A percentile compares a stretch with the other conserved stretches of the same genome.
Conservation (phyloP, 495 filamentous ascomycete species). For the Aspergillus conjunctus region DNA sequence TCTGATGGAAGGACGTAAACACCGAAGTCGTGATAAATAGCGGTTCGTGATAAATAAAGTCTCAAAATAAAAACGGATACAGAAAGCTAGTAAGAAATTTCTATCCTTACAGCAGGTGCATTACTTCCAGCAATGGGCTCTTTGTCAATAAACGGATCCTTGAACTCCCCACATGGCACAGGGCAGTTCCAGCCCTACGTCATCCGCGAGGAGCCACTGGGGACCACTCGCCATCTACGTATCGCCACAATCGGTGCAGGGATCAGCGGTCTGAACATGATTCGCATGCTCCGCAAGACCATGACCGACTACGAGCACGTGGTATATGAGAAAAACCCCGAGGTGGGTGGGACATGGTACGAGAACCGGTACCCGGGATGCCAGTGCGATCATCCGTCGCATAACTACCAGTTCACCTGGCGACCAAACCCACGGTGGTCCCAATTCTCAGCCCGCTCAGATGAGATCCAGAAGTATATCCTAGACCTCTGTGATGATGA, state of each 20-base stretch:
- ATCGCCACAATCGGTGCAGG: conserved; percentile 47
- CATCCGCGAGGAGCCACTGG: conserved; percentile 30
- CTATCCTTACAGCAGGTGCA: no score
- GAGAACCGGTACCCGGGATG: conserved; percentile 65
- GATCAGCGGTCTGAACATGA: conserved; percentile 41
- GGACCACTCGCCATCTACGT: conserved; percentile 33
- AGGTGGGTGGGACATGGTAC: conserved; percentile 56
- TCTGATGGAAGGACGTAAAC: no score
- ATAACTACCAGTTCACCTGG: conserved; percentile 37
- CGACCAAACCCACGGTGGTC: conserved; percentile 46
- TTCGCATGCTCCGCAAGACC: conserved; percentile 40
- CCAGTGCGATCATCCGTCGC: conserved; percentile 39
- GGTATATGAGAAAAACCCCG: conserved; percentile 50
- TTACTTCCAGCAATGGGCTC: no score
- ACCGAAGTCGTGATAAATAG: no score
- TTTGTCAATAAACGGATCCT: no score
- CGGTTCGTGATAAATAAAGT: no score
- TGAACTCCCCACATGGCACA: no score
- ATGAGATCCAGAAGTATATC: conserved; percentile 62
- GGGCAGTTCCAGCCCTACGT: not conserved
- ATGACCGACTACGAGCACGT: conserved; percentile 38
- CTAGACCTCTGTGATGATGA: conserved; percentile 41
- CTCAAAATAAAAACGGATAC: no score
- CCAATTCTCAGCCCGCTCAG: not conserved
- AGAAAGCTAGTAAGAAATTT: no score